These are phyloP conservation scores for Wickerhamiella australiensis DNA, from an alignment of 805 yeast species.

Conservation along the genomic window DNA sequence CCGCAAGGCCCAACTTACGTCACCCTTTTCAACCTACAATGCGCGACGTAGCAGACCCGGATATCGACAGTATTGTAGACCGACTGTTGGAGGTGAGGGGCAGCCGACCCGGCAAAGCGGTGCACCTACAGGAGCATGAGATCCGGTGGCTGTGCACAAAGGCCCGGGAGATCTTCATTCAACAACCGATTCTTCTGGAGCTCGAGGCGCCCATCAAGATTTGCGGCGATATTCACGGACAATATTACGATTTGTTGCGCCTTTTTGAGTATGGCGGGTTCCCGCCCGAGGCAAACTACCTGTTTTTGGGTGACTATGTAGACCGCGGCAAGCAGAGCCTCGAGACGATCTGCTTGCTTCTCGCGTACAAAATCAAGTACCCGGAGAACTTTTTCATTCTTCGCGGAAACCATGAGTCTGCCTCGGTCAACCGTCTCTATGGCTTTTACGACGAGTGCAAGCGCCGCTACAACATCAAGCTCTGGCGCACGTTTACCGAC, in stretches of 20 bases:
- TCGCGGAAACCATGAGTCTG: constrained; percentile 98
- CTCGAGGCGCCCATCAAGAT: constrained; percentile 90
- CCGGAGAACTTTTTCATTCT: constrained; percentile 95
- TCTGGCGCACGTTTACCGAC: constrained; percentile 98
- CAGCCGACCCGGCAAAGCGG: constrained; percentile 96
- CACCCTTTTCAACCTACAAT: constrained; percentile 17
- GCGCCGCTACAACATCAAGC: constrained; percentile 94
- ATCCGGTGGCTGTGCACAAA: constrained; percentile 91
- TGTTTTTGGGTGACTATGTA: constrained; percentile 93
- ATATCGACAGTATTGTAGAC: constrained; percentile 93
- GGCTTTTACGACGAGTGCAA: constrained; percentile 96
- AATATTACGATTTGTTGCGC: constrained; percentile 89
- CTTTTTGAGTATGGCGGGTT: constrained; percentile 96
- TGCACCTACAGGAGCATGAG: constrained; percentile 83
- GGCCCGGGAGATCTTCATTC: constrained; percentile 95
- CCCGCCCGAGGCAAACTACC: constrained; percentile 96
- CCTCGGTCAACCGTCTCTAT: constrained; percentile 92
- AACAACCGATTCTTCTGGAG: constrained; percentile 90
- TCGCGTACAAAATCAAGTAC: constrained; percentile 94
- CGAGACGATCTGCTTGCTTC: constrained; percentile 85
- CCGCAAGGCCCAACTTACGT: constrained; percentile 10
- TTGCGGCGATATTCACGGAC: constrained; percentile 98
- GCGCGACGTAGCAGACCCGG: constrained; percentile 57
- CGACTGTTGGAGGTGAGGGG: constrained; percentile 95
- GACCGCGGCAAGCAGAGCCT: constrained; percentile 97